Percentiles rank a stretch among this genome's conserved stretches.
Evolutionary conservation across 495 filamentous ascomycete genomes (phyloP).

Genomic region (Penicillium egyptiacum): DNA sequence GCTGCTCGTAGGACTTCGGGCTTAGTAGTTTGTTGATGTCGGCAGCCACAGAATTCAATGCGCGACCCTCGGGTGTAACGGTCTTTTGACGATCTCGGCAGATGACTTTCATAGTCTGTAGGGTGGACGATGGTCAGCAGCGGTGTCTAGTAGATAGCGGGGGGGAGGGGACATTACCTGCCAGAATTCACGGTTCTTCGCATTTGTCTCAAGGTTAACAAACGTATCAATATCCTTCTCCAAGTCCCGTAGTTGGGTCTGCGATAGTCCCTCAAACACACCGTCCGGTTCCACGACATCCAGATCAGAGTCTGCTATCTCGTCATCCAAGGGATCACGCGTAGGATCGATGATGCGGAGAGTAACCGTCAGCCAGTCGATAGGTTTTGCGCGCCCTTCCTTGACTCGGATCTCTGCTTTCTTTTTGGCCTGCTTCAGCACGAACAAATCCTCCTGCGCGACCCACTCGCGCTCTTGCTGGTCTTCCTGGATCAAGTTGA

Average conservation of each 20-base stretch:
- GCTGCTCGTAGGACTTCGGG: conserved; percentile 83
- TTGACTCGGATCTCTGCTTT: conserved; percentile 97
- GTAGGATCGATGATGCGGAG: conserved; percentile 85
- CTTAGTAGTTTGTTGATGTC: conserved; percentile 86
- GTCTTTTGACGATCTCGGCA: conserved; percentile 74
- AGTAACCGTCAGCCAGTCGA: conserved; percentile 94
- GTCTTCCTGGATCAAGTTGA: conserved; percentile 66
- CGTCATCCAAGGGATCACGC: conserved; percentile 74
- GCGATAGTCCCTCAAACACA: conserved; percentile 73
- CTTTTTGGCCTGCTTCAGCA: conserved; percentile 95
- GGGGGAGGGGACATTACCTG: conserved; percentile 46
- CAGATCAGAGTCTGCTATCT: conserved; percentile 73
- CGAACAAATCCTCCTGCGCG: conserved; percentile 92
- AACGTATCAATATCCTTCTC: conserved; percentile 88
- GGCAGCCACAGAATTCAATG: conserved; percentile 74
- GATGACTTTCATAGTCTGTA: conserved; percentile 76
- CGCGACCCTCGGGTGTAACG: conserved; percentile 67
- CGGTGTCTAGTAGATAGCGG: neutral
- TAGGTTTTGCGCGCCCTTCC: conserved; percentile 85
- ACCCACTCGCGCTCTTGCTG: conserved; percentile 84
- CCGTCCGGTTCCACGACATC: conserved; percentile 80
- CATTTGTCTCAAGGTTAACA: conserved; percentile 72
- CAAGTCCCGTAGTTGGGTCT: conserved; percentile 70
- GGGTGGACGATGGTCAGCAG: conserved; percentile 24
- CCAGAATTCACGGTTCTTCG: conserved; percentile 85